Evolutionary conservation across 768 basidiomycete species (phyloP), one percentile per base, ranked within the genome.

Genomic region (Symmetrospora coprosmae): DNA sequence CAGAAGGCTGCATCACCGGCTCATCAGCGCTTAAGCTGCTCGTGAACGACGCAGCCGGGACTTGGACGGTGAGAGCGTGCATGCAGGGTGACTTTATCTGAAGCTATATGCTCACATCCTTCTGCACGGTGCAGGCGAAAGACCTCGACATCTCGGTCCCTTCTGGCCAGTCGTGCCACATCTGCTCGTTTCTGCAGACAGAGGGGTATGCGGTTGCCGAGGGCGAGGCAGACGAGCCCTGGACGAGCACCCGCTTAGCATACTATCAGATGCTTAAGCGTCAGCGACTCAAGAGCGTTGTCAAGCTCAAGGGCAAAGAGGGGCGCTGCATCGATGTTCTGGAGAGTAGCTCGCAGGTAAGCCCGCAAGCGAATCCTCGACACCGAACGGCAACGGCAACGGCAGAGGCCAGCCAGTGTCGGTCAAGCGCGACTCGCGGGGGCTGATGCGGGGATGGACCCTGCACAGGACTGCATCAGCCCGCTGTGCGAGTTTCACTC

Each of bases 401-500:
- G n/a, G n/a, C n/a, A n/a, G n/a, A n/a, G n/a, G n/a, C n/a, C n/a
- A n/a, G n/a, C n/a, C n/a, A n/a, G n/a, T n/a, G n/a, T n/a, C n/a
- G n/a, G n/a, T n/a, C n/a, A n/a, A n/a, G n/a, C n/a, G n/a, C n/a
- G n/a, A n/a, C n/a, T n/a, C n/a, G n/a, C n/a, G n/a, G n/a, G n/a
- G n/a, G n/a, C n/a, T n/a, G n/a, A n/a, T n/a, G n/a, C n/a, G n/a
- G n/a, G n/a, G n/a, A n/a, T n/a, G n/a, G n/a, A n/a, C n/a, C n/a
- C 25, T 23, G 14, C 51, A 25, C 43, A 58, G 55, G 46, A 33
- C 55, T 46, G 40, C 55, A 58, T 58, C 21, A 43, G 41, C 2
- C 55, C 55, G 25, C 40, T 58, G n/a, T 58, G 55, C 55, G 55
- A 58, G 27, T 58, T 58, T 43, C 55, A 58, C 31, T 46, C 55